These are phyloP conservation scores for Blastomyces parvus DNA, from an alignment of 2,329 filamentous ascomycete genomes.

Conservation along the genomic window DNA sequence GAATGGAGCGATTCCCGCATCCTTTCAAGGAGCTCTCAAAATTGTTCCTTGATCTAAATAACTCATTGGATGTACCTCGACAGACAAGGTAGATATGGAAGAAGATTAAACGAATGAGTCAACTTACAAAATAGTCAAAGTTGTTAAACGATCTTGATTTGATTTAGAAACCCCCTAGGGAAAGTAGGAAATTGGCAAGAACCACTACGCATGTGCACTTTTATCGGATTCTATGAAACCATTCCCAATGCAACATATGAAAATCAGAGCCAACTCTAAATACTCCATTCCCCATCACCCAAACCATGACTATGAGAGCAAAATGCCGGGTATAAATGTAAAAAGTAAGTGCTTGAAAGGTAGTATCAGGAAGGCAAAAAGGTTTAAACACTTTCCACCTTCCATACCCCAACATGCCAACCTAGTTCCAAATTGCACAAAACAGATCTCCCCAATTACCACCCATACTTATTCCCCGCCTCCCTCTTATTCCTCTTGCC, in stretches of 20 bases:
- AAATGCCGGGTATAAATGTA: neutral
- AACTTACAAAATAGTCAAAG: too few species aligned
- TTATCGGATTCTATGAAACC: neutral
- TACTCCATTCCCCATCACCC: neutral
- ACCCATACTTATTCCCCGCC: constrained; percentile 74
- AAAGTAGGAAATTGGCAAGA: neutral
- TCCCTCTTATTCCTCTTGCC: constrained; percentile 72
- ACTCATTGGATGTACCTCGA: too few species aligned
- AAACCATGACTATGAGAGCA: neutral
- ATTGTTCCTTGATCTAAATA: neutral
- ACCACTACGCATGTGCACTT: neutral
- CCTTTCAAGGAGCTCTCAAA: neutral
- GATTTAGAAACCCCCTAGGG: too few species aligned
- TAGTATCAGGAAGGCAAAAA: neutral
- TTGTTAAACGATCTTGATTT: neutral
- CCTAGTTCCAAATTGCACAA: neutral
- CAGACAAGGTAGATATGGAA: too few species aligned
- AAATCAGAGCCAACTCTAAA: neutral
- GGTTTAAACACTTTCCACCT: neutral
- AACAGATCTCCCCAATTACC: constrained; percentile 38
- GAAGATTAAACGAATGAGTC: too few species aligned
- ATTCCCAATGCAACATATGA: neutral
- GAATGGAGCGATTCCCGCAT: too few species aligned
- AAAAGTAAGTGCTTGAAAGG: neutral
- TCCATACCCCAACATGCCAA: neutral